A percentile compares a stretch with the other conserved stretches of the same genome.
phyloP scores from a whole-genome alignment of 441 rosid genomes.

The Gossypium gossypioides region DNA sequence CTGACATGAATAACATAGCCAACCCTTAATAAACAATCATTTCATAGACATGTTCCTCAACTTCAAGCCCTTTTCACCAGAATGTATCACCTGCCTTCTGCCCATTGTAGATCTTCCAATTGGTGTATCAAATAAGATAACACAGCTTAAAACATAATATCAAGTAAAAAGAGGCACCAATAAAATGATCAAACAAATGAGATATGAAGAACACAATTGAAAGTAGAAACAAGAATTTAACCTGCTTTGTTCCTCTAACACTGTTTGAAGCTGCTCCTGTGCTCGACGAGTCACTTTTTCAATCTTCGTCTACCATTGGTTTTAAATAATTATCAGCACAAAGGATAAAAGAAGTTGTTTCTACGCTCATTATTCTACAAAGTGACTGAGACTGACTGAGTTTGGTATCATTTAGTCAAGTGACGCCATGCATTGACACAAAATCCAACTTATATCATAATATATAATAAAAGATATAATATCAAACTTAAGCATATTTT shows the following conservation, averaged over 20 bases:
- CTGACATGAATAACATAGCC: neutral
- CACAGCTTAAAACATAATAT: neutral
- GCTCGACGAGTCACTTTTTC: slow-evolving; percentile 97
- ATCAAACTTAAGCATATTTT: neutral
- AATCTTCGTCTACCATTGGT: slow-evolving; percentile 57
- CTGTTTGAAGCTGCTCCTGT: slow-evolving; percentile 94
- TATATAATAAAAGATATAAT: neutral
- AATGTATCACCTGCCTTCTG: neutral
- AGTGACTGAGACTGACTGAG: neutral
- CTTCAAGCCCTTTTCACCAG: neutral
- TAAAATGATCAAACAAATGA: neutral
- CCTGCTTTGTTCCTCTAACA: slow-evolving; percentile 96
- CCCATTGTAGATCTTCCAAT: neutral
- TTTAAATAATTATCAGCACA: slow-evolving; percentile 14
- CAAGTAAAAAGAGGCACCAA: neutral
- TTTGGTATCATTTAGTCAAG: neutral
- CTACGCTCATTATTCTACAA: neutral
- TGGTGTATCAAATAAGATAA: neutral
- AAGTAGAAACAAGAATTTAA: slow-evolving; percentile 19
- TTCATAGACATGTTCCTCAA: neutral
- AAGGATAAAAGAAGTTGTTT: neutral
- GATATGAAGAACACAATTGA: slow-evolving; percentile 3
- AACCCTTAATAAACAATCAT: neutral
- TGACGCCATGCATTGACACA: neutral
- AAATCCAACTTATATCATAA: neutral